Evolutionary conservation across 768 basidiomycete genomes (phyloP).

Genomic region (Pholiota microspora): DNA sequence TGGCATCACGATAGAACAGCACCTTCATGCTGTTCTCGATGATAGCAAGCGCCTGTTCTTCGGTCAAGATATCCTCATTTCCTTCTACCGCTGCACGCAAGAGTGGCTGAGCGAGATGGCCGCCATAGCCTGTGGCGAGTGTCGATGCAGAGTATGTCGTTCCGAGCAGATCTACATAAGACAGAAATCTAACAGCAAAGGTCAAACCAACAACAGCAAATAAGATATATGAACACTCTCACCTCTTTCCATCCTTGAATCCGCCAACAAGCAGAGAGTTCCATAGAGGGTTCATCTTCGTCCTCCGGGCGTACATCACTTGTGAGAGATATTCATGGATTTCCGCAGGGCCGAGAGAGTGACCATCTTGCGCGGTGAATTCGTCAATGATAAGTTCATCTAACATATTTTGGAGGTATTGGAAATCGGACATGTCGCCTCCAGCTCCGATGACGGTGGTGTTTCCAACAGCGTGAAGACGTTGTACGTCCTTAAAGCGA

Average conservation of each 20-base stretch:
- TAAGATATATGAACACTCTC: constrained; percentile 15
- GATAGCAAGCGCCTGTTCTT: constrained; percentile 76
- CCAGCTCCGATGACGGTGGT: constrained; percentile 89
- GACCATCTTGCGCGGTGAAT: constrained; percentile 78
- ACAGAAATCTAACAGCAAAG: constrained; percentile 67
- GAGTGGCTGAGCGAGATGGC: constrained; percentile 90
- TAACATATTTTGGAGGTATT: constrained; percentile 80
- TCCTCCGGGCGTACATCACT: constrained; percentile 86
- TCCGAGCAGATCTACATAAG: constrained; percentile 94
- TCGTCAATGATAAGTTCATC: constrained; percentile 80
- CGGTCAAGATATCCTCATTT: constrained; percentile 67
- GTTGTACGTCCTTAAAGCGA: constrained; percentile 91
- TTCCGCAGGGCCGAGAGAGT: constrained; percentile 80
- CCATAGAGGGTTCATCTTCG: constrained; percentile 93
- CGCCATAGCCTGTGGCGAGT: constrained; percentile 92
- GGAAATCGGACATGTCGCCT: constrained; percentile 98
- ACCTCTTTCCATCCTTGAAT: constrained; percentile 82
- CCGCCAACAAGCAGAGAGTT: constrained; percentile 93
- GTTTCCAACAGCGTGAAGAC: constrained; percentile 80
- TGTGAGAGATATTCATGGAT: constrained; percentile 91
- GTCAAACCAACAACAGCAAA: neutral
- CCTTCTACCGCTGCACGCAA: constrained; percentile 91
- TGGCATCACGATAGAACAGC: constrained; percentile 93
- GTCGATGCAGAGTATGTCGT: constrained; percentile 94
- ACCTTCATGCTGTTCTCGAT: constrained; percentile 88